Evolutionary conservation across 352 stramenopile species (phyloP), one percentile per base, ranked within the genome.

Genomic region (Phytophthora pinifolia): DNA sequence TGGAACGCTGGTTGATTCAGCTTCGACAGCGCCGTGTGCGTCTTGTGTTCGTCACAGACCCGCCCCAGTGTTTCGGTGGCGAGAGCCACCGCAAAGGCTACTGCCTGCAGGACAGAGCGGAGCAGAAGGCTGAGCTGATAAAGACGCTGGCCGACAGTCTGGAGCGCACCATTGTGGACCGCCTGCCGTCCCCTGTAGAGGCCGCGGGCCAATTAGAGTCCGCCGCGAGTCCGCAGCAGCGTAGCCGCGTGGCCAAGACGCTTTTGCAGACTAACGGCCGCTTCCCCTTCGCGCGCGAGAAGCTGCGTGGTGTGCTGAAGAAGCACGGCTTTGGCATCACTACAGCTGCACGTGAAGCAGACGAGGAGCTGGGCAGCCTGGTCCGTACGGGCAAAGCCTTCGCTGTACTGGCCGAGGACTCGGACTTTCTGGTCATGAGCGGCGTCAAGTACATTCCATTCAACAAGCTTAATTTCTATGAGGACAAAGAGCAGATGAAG

Each of bases 341-440:
- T 6, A 91, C 79, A 1, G 79, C 83, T 0, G 69, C 29, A 39
- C 72, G 72, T 39, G 86, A 96, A 50, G 86, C 86, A 14, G 86
- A 95, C 55, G 79, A 90, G 67, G 76, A 79, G 32, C 70, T 96
- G 7, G 84, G 72, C 6, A 58, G 87, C 18, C 54, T 89, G 22
- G 78, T 96, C 20, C 65, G 83, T 9, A 47, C 49, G 17, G 74
- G 70, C 6, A 18, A 70, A 30, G 76, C 76, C 0, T 90, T 76
- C 42, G 84, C 84, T 0, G 80, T 92, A 8, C 62, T 96, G 8
- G 81, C 67, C 0, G 75, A 92, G 34, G 89, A 97, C 67, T 96
- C 87, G 46, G 89, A 97, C 51, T 97, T 96, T 56, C 56, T 96
- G 13, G 74, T 88, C 53, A 94, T 96, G 82, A 74, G 74, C 7